Conservation (phyloP, 768 basidiomycete genomes). For the Gyrodon lividus region DNA sequence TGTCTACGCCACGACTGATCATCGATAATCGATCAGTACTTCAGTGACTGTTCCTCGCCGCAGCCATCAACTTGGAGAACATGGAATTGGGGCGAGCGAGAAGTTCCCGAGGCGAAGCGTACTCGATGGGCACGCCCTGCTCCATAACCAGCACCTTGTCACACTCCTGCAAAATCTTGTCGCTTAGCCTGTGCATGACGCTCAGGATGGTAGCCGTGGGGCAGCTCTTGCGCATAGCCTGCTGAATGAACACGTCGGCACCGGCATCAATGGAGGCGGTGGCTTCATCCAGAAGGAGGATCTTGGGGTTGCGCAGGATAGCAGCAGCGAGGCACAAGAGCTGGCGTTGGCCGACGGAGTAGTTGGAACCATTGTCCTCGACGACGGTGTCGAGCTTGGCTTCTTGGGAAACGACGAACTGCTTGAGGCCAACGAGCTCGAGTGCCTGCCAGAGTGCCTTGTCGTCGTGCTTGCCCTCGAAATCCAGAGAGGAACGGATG, state of each 20-base stretch:
- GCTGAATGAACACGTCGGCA: slow-evolving; percentile 68
- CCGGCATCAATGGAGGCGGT: slow-evolving; percentile 80
- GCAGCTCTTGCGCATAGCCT: slow-evolving; percentile 31
- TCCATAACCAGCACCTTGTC: slow-evolving; percentile 41
- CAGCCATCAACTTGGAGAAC: slow-evolving; percentile 30
- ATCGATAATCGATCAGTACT: too few relatives aligned
- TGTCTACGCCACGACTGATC: too few relatives aligned
- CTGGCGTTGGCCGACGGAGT: slow-evolving; percentile 92
- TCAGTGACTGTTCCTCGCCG: slow-evolving; percentile 19
- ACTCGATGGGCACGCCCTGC: slow-evolving; percentile 29
- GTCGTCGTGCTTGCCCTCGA: slow-evolving; percentile 22
- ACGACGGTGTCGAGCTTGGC: slow-evolving; percentile 75
- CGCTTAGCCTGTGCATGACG: slow-evolving; percentile 32
- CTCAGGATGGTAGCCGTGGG: slow-evolving; percentile 28
- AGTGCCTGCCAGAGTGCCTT: slow-evolving; percentile 41
- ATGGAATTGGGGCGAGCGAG: slow-evolving; percentile 24
- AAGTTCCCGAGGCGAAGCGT: slow-evolving; percentile 22
- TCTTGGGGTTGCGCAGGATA: slow-evolving; percentile 31
- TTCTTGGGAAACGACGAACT: slow-evolving; percentile 69
- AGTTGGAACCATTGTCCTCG: slow-evolving; percentile 69
- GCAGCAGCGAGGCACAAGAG: slow-evolving; percentile 56
- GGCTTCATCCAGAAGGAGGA: slow-evolving; percentile 32
- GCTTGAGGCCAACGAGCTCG: slow-evolving; percentile 52
- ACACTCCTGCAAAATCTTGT: slow-evolving; percentile 27
- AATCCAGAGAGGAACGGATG: slow-evolving; percentile 30